Evolutionary conservation across 305 asterid species (phyloP).

Genomic region (Ruellia speciosa): DNA sequence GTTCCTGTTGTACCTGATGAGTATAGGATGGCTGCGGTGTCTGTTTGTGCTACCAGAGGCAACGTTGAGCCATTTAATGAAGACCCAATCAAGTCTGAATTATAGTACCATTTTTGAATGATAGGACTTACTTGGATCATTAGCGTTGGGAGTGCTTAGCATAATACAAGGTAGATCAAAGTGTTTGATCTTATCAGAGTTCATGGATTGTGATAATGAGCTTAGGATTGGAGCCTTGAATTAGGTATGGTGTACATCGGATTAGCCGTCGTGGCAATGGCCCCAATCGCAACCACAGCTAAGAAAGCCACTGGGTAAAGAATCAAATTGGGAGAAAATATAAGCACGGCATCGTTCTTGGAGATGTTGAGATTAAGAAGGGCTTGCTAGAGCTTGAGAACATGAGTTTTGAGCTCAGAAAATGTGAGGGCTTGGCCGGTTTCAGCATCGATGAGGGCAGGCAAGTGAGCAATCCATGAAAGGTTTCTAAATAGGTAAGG

Average conservation of each 20-base stretch:
- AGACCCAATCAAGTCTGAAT: constrained; percentile 19
- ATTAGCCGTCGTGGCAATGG: constrained; percentile 30
- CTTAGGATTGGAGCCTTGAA: constrained; percentile 26
- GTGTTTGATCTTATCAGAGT: constrained; percentile 23
- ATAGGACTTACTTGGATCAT: neutral
- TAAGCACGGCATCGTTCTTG: constrained; percentile 28
- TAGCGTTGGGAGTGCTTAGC: constrained; percentile 9
- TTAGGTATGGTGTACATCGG: constrained; percentile 24
- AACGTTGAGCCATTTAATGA: neutral
- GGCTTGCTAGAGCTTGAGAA: constrained; percentile 23
- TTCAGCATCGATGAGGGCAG: constrained; percentile 31
- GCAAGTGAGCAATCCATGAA: constrained; percentile 15
- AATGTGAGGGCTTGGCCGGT: constrained; percentile 27
- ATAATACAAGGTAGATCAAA: constrained; percentile 25
- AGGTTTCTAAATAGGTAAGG: constrained; percentile 31
- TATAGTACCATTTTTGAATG: constrained; percentile 2
- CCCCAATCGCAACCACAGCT: constrained; percentile 25
- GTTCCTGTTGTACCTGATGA: constrained; percentile 37
- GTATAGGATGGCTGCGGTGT: constrained; percentile 34
- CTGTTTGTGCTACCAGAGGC: constrained; percentile 22
- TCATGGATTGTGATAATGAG: constrained; percentile 32
- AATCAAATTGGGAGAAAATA: constrained; percentile 33
- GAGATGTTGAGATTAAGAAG: constrained; percentile 25
- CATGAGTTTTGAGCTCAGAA: constrained; percentile 22
- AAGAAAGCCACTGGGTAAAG: constrained; percentile 27